Base-by-base conservation (phyloP, 495 filamentous ascomycete genomes). In the Penicillium angulare region DNA sequence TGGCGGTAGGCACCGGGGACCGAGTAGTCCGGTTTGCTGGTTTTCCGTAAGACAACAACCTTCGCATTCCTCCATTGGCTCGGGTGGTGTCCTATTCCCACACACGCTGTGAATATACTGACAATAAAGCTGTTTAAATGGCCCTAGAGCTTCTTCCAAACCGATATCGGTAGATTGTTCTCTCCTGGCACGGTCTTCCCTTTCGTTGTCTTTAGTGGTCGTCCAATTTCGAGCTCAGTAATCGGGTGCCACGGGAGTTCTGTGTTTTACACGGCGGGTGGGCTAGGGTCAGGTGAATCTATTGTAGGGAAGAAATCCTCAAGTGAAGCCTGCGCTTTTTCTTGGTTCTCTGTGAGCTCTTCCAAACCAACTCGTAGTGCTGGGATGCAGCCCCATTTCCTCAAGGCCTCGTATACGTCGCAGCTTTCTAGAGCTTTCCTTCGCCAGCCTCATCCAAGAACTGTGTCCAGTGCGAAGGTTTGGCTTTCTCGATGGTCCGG, bases 271-370 rank as follows among this genome's bases (percentile, higher is more conserved):
- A 20, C 13, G 3, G 36, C 12, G 12, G 43, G 43, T 33, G 21
- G 23, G 13, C 15, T 40, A 3, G 35, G 32, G 12, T 33, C 20
- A 13, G 56, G 60, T 33, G 42, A 38, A 29, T 50, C 45, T 45
- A 64, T 66, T 20, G 22, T 39, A 2, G 56, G 60, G 35, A 66
- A 68, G 56, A 68, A 66, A 0, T 56, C 12, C 7, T 65, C 56
- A 5, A 66, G 9, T 24, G 66, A 65, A 0, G 50, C 50, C 13
- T 49, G 7, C 5, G 52, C 53, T 46, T 68, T 68, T 1, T 60
- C 56, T 32, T 59, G 10, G 23, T 68, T 66, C 0, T 59, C 34
- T 1, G 27, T 47, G 0, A 57, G 2, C 16, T 64, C 60, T 0
- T 47, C 7, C 10, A 26, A 22, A 8, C 39, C 50, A 2, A 47